Percentiles rank a stretch among this genome's conserved stretches.
Evolutionary conservation across 2,329 filamentous ascomycete species (phyloP).

Genomic region (Cladorrhinum sp.): DNA sequence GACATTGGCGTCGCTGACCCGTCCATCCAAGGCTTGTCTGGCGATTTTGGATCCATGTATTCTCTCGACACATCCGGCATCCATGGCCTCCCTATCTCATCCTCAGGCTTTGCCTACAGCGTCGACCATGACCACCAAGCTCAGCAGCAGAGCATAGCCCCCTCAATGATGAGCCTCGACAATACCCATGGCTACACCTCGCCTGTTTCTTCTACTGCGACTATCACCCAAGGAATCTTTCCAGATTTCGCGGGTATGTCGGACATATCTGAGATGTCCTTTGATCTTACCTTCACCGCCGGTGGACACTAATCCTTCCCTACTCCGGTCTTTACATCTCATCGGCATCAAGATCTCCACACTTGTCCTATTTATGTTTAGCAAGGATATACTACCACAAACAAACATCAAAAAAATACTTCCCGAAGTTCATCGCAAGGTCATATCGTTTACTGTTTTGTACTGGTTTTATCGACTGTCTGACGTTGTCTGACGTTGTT

Average conservation of each 20-base stretch:
- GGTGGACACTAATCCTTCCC: constrained; percentile 5
- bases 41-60: constrained; percentile 19
- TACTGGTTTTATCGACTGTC: too few relatives aligned
- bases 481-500: background rate
- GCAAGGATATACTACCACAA: background rate
- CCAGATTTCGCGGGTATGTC: constrained; percentile 11
- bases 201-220: constrained; percentile 28
- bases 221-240: constrained; percentile 26
- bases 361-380: background rate
- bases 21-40: constrained; percentile 12
- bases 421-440: background rate
- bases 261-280: constrained; percentile 22
- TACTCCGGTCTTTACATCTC: background rate
- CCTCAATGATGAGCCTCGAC: constrained; percentile 20
- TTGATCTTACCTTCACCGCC: constrained; percentile 17
- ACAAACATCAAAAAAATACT: background rate
- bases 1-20: constrained; percentile 17
- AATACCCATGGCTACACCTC: constrained; percentile 25
- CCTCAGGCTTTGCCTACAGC: constrained; percentile 27
- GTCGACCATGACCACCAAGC: constrained; percentile 8
- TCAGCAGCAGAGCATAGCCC: constrained; percentile 18
- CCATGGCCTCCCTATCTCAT: constrained; percentile 27
- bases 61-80: constrained; percentile 10
- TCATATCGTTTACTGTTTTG: too few relatives aligned
- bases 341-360: background rate